Evolutionary conservation across 2,329 filamentous ascomycete genomes (phyloP), one percentile per base, ranked within the genome.

Genomic region (Aspergillus ruber): DNA sequence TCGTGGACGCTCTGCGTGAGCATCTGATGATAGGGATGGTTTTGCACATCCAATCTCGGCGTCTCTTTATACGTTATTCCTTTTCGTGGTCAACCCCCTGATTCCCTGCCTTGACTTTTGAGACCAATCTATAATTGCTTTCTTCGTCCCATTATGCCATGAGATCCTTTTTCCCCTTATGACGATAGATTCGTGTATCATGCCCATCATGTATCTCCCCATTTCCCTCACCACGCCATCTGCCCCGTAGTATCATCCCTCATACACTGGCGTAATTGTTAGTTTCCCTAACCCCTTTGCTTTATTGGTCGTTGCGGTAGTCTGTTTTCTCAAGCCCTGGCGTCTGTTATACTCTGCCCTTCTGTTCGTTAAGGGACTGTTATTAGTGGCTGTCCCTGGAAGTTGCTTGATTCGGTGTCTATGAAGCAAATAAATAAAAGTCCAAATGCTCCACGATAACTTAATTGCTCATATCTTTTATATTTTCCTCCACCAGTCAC

Each of bases 121-220:
- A 50, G 49, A 42, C 41, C 44, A 44, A 42, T 18, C 15, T 15
- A 13, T 27, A n/a, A 25, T 27, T 25, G 20, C 44, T 47, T 42
- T 7, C 45, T 48, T 47, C 47, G 41, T 50, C 49, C 50, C 47
- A 43, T 45, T 47, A 50, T 52, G 45, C 47, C 43, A 54, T 43
- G 51, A 47, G 45, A 42, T 54, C 27, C 39, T 40, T 45, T 27
- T 49, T 56, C 47, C 44, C 58, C 61, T 62, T 36, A 15, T 17
- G 33, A 36, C 53, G 59, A 57, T 47, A 29, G 49, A 53, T 49
- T 54, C 49, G 6, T 18, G 12, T 17, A 52, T 58, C 56, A 66
- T 57, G 70, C 61, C 70, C 65, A 54, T 73, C 70, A 72, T 72
- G 70, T 73, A 73, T 59, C 62, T 66, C 66, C 64, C 56, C 44